Conservation (phyloP, 23 red algal species). For the Agarophyton chilense region DNA sequence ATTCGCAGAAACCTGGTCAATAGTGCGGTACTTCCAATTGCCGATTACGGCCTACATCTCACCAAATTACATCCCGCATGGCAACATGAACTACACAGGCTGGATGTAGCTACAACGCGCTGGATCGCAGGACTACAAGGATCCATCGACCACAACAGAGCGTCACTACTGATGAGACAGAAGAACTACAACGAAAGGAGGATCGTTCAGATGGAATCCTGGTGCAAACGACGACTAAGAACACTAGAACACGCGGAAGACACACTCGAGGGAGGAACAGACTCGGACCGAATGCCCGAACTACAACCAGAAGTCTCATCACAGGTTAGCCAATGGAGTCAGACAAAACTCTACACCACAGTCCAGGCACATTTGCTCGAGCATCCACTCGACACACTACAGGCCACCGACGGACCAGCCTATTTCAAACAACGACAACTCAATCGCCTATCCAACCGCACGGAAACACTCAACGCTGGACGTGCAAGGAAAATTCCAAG, state of each 20-base stretch:
- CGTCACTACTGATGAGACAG: background rate
- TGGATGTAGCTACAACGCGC: background rate
- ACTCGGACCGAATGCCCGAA: background rate
- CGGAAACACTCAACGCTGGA: too few species aligned
- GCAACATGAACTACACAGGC: background rate
- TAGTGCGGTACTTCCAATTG: background rate
- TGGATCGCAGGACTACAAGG: background rate
- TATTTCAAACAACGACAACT: too few species aligned
- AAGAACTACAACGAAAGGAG: background rate
- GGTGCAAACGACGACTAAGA: background rate
- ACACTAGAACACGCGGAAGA: background rate
- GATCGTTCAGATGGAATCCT: background rate
- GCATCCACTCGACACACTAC: too few species aligned
- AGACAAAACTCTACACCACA: too few species aligned
- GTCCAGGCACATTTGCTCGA: too few species aligned
- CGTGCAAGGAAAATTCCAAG: too few species aligned
- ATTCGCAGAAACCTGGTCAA: background rate
- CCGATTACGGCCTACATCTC: background rate
- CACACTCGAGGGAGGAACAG: background rate
- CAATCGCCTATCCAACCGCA: too few species aligned
- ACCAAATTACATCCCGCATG: background rate
- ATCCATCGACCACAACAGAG: background rate
- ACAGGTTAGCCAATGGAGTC: too few species aligned
- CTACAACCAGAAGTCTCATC: too few species aligned
- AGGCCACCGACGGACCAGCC: too few species aligned